Evolutionary conservation across 306 rosid species (phyloP).

Genomic region (Vicia faba): DNA sequence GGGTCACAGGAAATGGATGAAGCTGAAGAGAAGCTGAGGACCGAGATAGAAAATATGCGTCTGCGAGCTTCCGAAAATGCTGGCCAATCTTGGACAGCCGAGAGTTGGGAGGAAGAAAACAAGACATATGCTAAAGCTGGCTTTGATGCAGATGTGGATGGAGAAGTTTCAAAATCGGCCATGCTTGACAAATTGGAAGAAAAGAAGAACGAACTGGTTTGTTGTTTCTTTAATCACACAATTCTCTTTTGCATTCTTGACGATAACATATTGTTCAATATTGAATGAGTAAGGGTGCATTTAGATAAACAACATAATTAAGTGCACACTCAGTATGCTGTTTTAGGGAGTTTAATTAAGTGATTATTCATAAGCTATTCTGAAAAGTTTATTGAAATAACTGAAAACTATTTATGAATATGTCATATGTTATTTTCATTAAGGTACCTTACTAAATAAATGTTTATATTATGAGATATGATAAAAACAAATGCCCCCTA

Average conservation of each 20-base stretch:
- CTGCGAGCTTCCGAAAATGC: constrained; percentile 38
- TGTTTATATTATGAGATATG: not conserved
- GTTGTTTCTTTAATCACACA: constrained; percentile 30
- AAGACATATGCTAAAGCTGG: constrained; percentile 36
- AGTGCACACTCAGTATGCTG: not conserved
- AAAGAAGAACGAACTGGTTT: constrained; percentile 80
- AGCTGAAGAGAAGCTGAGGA: constrained; percentile 55
- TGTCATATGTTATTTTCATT: not conserved
- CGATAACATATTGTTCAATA: not conserved
- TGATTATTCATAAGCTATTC: not conserved
- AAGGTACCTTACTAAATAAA: not conserved
- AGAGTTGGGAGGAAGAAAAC: constrained; percentile 44
- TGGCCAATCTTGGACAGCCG: constrained; percentile 40
- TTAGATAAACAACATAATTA: not conserved
- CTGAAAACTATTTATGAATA: not conserved
- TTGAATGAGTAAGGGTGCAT: not conserved
- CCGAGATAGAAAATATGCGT: constrained; percentile 49
- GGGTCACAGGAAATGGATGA: constrained; percentile 72
- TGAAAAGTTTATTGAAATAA: not conserved
- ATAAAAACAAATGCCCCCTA: not conserved
- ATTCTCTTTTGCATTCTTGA: constrained; percentile 5
- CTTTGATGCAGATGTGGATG: constrained; percentile 52
- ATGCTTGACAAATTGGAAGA: constrained; percentile 63
- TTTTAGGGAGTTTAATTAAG: not conserved
- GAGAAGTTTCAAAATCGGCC: constrained; percentile 47